A percentile compares a stretch with the other conserved stretches of the same genome.
These are phyloP conservation scores for Corniculantispora saksenae DNA, from an alignment of 2,329 filamentous ascomycete species.

Conservation along the genomic window DNA sequence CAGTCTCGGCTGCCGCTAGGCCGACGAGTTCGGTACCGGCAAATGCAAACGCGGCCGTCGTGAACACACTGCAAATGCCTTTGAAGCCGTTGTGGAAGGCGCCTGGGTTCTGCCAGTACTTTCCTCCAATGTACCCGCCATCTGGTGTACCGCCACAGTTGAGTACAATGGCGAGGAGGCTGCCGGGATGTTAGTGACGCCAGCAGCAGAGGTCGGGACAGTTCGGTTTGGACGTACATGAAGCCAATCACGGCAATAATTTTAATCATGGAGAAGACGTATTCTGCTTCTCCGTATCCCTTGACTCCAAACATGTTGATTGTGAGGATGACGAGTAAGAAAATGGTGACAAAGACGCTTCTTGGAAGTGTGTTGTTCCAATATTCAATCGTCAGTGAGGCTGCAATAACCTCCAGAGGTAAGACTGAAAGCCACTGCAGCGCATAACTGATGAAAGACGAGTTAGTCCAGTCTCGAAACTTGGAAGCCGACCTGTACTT, in stretches of 20 bases:
- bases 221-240: too few species aligned
- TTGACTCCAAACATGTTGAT: constrained; percentile 91
- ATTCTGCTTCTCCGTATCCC: constrained; percentile 88
- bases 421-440: constrained; percentile 84
- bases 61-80: constrained; percentile 69
- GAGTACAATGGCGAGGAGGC: constrained; percentile 75
- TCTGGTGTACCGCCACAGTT: constrained; percentile 71
- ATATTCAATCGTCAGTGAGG: constrained; percentile 79
- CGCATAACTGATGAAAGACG: constrained; percentile 62
- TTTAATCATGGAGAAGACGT: constrained; percentile 84
- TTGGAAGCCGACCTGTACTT: constrained; percentile 13
- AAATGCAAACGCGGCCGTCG: constrained; percentile 69
- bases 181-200: constrained; percentile 31
- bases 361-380: constrained; percentile 69
- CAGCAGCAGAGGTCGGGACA: not conserved
- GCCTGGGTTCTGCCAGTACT: constrained; percentile 73
- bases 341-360: constrained; percentile 80
- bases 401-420: constrained; percentile 84
- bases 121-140: constrained; percentile 71
- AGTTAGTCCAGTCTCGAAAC: not conserved
- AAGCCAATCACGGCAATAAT: constrained; percentile 84
- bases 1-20: constrained; percentile 68
- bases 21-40: constrained; percentile 69
- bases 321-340: constrained; percentile 70
- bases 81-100: constrained; percentile 75